Percentiles rank a stretch among this genome's conserved stretches.
Conservation (phyloP, 1,284 basidiomycete genomes). For the Marasmius oreades region DNA sequence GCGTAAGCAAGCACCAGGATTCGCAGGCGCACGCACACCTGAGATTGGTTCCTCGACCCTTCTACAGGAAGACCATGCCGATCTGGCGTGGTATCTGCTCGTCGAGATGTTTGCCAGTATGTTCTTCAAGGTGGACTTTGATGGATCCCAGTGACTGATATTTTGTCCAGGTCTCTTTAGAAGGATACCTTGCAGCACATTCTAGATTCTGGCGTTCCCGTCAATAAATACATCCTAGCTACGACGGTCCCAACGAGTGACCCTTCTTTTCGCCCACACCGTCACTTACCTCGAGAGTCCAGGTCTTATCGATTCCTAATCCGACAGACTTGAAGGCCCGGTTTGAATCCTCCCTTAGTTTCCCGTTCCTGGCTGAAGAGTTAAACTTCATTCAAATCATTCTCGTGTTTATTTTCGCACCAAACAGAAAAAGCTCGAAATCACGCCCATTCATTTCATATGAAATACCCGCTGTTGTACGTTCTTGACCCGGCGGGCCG, state of each 20-base stretch:
- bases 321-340: conserved; percentile 48
- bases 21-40: not conserved
- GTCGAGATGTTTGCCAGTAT: conserved; percentile 72
- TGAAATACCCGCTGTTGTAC: conserved; percentile 46
- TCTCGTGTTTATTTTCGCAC: conserved; percentile 5
- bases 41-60: not conserved
- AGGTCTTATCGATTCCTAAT: no score
- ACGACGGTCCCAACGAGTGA: conserved; percentile 50
- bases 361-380: not conserved
- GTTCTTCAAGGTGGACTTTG: conserved; percentile 28
- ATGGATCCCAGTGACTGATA: not conserved
- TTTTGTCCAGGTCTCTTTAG: conserved; percentile 21
- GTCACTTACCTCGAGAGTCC: no score
- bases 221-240: conserved; percentile 58
- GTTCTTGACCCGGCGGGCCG: no score
- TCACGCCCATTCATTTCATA: conserved; percentile 47
- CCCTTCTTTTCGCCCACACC: not conserved
- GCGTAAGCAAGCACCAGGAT: conserved; percentile 26
- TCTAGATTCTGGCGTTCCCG: conserved; percentile 52
- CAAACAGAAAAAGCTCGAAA: conserved; percentile 38
- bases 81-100: conserved; percentile 63
- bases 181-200: conserved; percentile 60
- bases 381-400: no score
- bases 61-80: conserved; percentile 51
- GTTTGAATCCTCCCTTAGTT: conserved; percentile 42